These are phyloP conservation scores for Pichia sp. DNA, from an alignment of 1,139 yeast genomes.

Conservation along the genomic window DNA sequence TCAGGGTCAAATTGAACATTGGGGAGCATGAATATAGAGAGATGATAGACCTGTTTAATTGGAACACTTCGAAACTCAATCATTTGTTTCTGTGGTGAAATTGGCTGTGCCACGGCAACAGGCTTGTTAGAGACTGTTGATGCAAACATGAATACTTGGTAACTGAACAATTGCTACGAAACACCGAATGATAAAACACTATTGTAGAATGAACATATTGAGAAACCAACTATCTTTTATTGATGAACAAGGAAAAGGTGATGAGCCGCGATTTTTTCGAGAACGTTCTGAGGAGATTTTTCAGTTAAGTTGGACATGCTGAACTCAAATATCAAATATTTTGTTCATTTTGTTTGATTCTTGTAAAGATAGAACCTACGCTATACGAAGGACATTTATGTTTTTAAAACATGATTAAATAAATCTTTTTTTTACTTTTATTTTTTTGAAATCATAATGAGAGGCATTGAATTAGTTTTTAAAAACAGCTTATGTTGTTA, in stretches of 20 bases:
- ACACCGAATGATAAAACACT: not conserved
- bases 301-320: not conserved
- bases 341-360: not conserved
- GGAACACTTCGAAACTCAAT: constrained; percentile 25
- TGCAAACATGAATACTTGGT: constrained; percentile 25
- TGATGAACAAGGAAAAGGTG: not conserved
- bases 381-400: no score
- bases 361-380: no score
- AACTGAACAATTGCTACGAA: not conserved
- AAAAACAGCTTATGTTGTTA: no score
- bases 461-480: no score
- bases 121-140: constrained; percentile 29
- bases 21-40: constrained; percentile 31
- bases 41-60: constrained; percentile 24
- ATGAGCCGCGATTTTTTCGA: constrained; percentile 3
- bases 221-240: not conserved
- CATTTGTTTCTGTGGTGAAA: constrained; percentile 27
- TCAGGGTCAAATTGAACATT: constrained; percentile 53
- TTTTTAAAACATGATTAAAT: no score
- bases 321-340: not conserved
- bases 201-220: not conserved
- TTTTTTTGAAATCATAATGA: no score
- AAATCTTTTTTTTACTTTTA: no score
- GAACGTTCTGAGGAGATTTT: not conserved
- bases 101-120: constrained; percentile 26